Percentiles rank a stretch among this genome's conserved stretches.
phyloP scores from a whole-genome alignment of 2,329 filamentous ascomycete species.

The Cadophora malorum region DNA sequence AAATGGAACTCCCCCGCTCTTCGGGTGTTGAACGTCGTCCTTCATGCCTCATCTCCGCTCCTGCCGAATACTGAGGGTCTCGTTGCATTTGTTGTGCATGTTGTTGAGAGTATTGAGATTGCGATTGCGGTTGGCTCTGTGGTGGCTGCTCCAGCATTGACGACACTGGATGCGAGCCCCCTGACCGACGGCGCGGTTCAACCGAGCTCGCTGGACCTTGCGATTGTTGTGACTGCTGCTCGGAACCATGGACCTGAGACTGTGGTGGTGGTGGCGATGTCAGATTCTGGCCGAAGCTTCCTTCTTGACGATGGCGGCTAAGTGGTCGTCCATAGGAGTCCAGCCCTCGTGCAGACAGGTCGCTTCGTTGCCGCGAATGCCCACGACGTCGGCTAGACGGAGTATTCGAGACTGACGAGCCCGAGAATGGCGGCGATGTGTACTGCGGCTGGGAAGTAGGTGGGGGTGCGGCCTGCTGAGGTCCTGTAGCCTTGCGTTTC shows the following conservation, averaged over 20 bases:
- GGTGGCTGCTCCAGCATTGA: constrained; percentile 41
- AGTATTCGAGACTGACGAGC: constrained; percentile 59
- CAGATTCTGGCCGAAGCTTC: constrained; percentile 36
- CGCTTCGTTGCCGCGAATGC: constrained; percentile 70
- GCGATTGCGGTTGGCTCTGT: constrained; percentile 31
- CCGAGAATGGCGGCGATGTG: constrained; percentile 62
- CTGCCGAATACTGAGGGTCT: constrained; percentile 39
- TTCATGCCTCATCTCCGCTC: constrained; percentile 42
- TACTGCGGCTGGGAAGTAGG: constrained; percentile 54
- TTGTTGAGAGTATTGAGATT: constrained; percentile 27
- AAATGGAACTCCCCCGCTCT: constrained; percentile 19
- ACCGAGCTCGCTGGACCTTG: constrained; percentile 27
- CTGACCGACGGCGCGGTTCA: constrained; percentile 39
- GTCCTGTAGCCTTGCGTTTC: constrained; percentile 78
- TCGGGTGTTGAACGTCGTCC: constrained; percentile 40
- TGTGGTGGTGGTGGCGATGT: constrained; percentile 37
- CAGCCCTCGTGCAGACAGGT: constrained; percentile 52
- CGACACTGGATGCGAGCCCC: constrained; percentile 42
- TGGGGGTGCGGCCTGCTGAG: constrained; percentile 55
- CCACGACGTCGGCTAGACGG: constrained; percentile 60
- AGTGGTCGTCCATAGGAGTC: constrained; percentile 48
- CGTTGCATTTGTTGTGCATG: constrained; percentile 38
- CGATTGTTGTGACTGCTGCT: constrained; percentile 25
- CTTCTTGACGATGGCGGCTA: constrained; percentile 48
- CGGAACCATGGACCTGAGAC: constrained; percentile 23